These are phyloP conservation scores for Arthrobotrys musiformis DNA, from an alignment of 2,329 filamentous ascomycete genomes.

Conservation along the genomic window DNA sequence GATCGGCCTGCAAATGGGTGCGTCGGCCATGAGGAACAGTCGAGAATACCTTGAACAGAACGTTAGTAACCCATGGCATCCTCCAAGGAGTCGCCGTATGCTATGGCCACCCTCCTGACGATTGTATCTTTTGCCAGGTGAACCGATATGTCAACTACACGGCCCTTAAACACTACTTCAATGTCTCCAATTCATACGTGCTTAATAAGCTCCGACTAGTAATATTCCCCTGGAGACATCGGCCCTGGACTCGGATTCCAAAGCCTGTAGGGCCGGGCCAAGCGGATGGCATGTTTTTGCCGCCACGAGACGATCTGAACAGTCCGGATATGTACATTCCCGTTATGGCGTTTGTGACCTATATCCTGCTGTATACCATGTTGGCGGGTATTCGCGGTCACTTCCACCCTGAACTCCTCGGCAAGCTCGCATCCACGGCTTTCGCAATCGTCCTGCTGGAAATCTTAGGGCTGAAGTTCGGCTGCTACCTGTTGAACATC, in stretches of 20 bases:
- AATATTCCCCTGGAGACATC: constrained; percentile 96
- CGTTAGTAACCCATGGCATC: constrained; percentile 65
- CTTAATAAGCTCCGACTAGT: constrained; percentile 92
- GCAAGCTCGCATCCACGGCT: constrained; percentile 85
- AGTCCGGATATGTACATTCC: constrained; percentile 99
- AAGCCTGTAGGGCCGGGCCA: constrained; percentile 72
- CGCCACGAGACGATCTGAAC: constrained; percentile 94
- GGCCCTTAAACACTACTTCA: constrained; percentile 98
- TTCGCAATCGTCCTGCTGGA: constrained; percentile 85
- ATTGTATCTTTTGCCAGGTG: constrained; percentile 65
- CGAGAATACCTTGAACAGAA: constrained; percentile 97
- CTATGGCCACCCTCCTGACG: background rate
- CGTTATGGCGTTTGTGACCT: constrained; percentile 96
- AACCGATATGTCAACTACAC: constrained; percentile 90
- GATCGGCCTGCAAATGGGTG: constrained; percentile 92
- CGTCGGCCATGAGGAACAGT: constrained; percentile 88
- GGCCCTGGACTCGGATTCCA: constrained; percentile 89
- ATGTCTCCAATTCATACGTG: constrained; percentile 97
- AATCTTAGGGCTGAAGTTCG: constrained; percentile 88
- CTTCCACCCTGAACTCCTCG: constrained; percentile 93
- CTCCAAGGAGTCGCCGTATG: constrained; percentile 8
- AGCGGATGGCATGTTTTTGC: constrained; percentile 81
- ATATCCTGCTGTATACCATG: constrained; percentile 91
- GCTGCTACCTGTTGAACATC: constrained; percentile 92
- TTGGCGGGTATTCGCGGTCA: constrained; percentile 88